These are phyloP conservation scores for Lipomyces yamadae DNA, from an alignment of 805 yeast species.

Conservation along the genomic window DNA sequence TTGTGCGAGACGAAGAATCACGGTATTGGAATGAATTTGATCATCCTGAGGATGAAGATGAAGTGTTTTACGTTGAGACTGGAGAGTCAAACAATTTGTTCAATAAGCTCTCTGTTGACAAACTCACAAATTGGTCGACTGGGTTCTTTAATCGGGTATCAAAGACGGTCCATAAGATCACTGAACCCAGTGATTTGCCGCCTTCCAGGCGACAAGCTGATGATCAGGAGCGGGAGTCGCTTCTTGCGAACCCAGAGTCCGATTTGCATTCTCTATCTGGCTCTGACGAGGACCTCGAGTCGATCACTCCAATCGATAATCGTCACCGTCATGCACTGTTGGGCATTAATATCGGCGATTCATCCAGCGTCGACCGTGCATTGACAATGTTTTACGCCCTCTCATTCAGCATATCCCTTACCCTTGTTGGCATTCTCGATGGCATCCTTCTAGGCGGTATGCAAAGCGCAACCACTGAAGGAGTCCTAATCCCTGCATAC, in stretches of 20 bases:
- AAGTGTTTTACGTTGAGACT: conserved; percentile 40
- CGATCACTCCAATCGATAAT: neutral
- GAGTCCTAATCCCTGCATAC: conserved; percentile 42
- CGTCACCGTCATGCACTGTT: neutral
- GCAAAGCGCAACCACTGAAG: conserved; percentile 39
- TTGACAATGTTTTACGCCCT: conserved; percentile 34
- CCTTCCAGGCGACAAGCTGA: conserved; percentile 27
- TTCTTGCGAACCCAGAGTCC: conserved; percentile 41
- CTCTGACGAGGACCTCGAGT: conserved; percentile 14
- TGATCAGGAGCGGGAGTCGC: conserved; percentile 41
- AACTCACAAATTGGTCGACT: conserved; percentile 36
- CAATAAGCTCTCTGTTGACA: conserved; percentile 39
- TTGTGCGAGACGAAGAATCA: conserved; percentile 33
- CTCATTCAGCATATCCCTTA: conserved; percentile 44
- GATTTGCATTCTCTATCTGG: neutral
- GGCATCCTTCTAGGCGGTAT: conserved; percentile 50
- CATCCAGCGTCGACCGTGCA: conserved; percentile 27
- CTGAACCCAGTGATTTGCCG: conserved; percentile 18
- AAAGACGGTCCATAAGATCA: conserved; percentile 17
- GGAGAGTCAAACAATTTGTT: conserved; percentile 43
- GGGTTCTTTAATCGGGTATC: conserved; percentile 33
- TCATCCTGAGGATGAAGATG: conserved; percentile 58
- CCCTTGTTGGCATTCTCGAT: conserved; percentile 52
- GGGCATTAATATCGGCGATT: conserved; percentile 15
- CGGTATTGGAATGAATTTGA: conserved; percentile 75